Evolutionary conservation across 441 rosid genomes (phyloP).

Genomic region (Arabidopsis lyrata): DNA sequence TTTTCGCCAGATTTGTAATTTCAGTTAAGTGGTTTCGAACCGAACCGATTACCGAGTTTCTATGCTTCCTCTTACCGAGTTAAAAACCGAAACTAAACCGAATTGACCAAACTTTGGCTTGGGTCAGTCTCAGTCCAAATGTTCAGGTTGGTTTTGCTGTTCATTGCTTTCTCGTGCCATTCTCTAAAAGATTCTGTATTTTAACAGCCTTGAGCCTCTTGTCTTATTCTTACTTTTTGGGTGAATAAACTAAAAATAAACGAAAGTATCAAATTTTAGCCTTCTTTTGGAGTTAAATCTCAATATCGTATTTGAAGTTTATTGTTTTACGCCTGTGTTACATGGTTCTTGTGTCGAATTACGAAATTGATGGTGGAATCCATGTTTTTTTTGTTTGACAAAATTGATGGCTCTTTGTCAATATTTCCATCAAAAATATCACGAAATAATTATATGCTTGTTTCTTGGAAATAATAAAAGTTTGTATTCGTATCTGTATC

Average conservation of each 20-base stretch:
- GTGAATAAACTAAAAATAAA: neutral
- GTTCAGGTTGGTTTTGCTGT: neutral
- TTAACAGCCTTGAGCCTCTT: neutral
- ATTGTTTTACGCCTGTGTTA: neutral
- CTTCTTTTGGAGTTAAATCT: neutral
- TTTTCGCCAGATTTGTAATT: neutral
- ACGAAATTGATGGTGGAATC: neutral
- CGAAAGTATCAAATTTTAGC: neutral
- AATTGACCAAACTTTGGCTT: neutral
- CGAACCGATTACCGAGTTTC: neutral
- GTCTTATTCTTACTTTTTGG: neutral
- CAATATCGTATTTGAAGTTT: neutral
- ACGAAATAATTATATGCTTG: neutral
- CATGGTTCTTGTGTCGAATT: neutral
- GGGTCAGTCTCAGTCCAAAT: neutral
- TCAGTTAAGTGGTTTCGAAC: neutral
- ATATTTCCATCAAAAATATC: neutral
- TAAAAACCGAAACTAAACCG: no score
- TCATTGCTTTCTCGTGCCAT: neutral
- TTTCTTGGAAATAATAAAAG: no score
- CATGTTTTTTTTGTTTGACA: neutral
- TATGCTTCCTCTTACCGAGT: neutral
- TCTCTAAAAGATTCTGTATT: neutral
- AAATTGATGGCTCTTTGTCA: neutral
- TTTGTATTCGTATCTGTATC: no score